A percentile compares a stretch with the other conserved stretches of the same genome.
These are phyloP conservation scores for Geopyxis carbonaria DNA, from an alignment of 495 filamentous ascomycete genomes.

Conservation along the genomic window DNA sequence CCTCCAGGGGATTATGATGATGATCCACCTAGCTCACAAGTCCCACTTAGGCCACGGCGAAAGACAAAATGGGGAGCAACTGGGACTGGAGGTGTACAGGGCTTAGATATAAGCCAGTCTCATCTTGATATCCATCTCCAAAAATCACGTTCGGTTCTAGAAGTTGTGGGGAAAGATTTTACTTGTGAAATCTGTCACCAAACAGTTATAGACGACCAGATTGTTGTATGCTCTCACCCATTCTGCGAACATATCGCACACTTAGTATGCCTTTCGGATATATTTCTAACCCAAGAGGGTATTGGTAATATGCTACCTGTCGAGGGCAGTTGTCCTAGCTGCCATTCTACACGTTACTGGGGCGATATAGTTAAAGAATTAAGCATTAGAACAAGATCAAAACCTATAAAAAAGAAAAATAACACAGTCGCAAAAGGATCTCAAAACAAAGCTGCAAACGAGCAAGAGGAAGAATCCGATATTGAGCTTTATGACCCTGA, in stretches of 20 bases:
- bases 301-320: slow-evolving; percentile 38
- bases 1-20: slow-evolving; percentile 9
- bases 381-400: slow-evolving; percentile 33
- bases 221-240: slow-evolving; percentile 51
- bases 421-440: slow-evolving; percentile 11
- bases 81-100: slow-evolving; percentile 32
- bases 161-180: slow-evolving; percentile 24
- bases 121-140: slow-evolving; percentile 49
- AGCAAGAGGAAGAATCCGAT: too few relatives aligned
- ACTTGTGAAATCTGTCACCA: slow-evolving; percentile 47
- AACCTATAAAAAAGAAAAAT: slow-evolving; percentile 9
- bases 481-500: too few relatives aligned
- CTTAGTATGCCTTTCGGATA: slow-evolving; percentile 54
- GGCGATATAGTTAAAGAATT: slow-evolving; percentile 63
- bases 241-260: slow-evolving; percentile 54
- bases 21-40: slow-evolving; percentile 1
- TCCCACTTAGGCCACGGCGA: slow-evolving; percentile 13
- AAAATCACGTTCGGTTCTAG: slow-evolving; percentile 48
- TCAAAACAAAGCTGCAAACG: background rate
- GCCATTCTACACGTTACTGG: slow-evolving; percentile 49
- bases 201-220: slow-evolving; percentile 30
- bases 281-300: slow-evolving; percentile 36
- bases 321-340: slow-evolving; percentile 55
- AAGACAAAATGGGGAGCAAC: slow-evolving; percentile 3
- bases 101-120: slow-evolving; percentile 49